These are phyloP conservation scores for Auricularia sp. DNA, from an alignment of 768 basidiomycete species.

Conservation along the genomic window DNA sequence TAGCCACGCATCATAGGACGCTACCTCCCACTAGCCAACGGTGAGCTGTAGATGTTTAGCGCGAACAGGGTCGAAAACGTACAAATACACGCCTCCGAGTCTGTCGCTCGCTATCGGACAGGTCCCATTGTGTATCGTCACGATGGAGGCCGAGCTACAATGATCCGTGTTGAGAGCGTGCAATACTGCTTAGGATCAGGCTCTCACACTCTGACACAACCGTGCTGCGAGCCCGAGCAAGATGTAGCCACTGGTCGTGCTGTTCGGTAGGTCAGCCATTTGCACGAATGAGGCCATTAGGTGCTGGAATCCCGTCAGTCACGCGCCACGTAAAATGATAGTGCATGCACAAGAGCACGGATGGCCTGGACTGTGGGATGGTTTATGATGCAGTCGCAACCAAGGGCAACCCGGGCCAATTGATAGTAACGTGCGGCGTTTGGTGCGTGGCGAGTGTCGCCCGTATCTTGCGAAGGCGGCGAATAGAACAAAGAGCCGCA, in stretches of 20 bases:
- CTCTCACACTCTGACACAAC: not conserved
- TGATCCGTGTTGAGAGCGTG: too few species aligned
- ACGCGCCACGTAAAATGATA: conserved; percentile 28
- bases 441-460: too few species aligned
- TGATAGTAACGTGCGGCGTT: conserved; percentile 30
- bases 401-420: conserved; percentile 37
- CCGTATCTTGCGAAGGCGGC: too few species aligned
- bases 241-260: not conserved
- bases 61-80: not conserved
- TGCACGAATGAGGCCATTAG: conserved; percentile 1
- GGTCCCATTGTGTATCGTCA: not conserved
- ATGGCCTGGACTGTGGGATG: conserved; percentile 38
- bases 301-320: not conserved
- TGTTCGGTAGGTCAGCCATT: not conserved
- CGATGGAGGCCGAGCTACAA: not conserved
- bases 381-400: conserved; percentile 31
- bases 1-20: not conserved
- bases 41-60: too few species aligned
- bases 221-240: not conserved
- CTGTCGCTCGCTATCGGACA: not conserved
- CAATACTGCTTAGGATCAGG: too few species aligned
- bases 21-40: not conserved
- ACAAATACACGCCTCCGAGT: not conserved
- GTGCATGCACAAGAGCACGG: conserved; percentile 26
- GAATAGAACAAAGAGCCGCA: too few species aligned